Conservation (phyloP, 495 filamentous ascomycete species). For the Penicillium mononematosum region DNA sequence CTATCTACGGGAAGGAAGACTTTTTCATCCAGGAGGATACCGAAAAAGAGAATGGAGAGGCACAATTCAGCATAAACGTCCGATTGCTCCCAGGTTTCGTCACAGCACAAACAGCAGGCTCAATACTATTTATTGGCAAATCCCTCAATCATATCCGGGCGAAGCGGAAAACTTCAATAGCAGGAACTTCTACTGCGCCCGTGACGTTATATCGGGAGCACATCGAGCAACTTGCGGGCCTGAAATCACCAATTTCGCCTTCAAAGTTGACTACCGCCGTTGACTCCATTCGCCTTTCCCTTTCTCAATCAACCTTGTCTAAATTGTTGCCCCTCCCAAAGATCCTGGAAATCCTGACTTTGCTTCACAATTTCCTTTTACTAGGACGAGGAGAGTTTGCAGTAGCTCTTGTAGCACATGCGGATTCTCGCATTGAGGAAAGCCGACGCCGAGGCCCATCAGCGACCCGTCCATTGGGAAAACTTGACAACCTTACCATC, state of each 20-base stretch:
- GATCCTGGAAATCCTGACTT: constrained; percentile 70
- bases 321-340: constrained; percentile 72
- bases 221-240: constrained; percentile 64
- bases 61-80: constrained; percentile 55
- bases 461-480: constrained; percentile 27
- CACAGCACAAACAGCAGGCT: constrained; percentile 66
- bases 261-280: constrained; percentile 68
- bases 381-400: constrained; percentile 89
- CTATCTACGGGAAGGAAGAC: constrained; percentile 67
- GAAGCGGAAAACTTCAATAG: constrained; percentile 40
- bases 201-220: constrained; percentile 69
- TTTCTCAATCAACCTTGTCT: constrained; percentile 78
- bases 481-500: constrained; percentile 59
- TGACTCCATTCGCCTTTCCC: constrained; percentile 69
- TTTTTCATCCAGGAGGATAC: constrained; percentile 70
- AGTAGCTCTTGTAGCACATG: constrained; percentile 77
- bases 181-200: constrained; percentile 43
- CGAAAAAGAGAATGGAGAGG: constrained; percentile 32
- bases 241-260: constrained; percentile 71
- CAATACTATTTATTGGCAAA: constrained; percentile 87
- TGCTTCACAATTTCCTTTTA: constrained; percentile 84
- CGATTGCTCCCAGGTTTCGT: constrained; percentile 76
- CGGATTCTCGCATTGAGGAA: constrained; percentile 67
- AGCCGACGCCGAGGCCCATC: constrained; percentile 37
- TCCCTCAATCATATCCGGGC: constrained; percentile 77